Conservation (phyloP, 164 flowering plant genomes). For the Chloranthus sessilifolius region DNA sequence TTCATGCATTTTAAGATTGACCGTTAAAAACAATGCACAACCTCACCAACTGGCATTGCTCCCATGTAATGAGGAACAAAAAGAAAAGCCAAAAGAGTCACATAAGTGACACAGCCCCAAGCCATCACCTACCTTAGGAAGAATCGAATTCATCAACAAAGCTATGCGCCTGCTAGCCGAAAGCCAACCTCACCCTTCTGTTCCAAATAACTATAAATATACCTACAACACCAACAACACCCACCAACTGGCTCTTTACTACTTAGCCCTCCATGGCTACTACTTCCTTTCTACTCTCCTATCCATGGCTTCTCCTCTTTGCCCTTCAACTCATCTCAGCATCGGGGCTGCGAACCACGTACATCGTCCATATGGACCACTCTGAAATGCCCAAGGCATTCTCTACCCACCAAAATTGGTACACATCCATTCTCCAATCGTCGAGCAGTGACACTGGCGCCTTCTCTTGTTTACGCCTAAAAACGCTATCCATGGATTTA, state of each 20-base stretch:
- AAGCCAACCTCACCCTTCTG: too few relatives aligned
- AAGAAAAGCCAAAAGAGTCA: too few relatives aligned
- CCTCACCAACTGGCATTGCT: too few relatives aligned
- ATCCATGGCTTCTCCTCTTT: constrained; percentile 14
- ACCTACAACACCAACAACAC: too few relatives aligned
- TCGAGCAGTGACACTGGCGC: constrained; percentile 3
- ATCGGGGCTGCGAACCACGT: constrained; percentile 18
- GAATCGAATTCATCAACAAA: too few relatives aligned
- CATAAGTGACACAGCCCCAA: too few relatives aligned
- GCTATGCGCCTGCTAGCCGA: too few relatives aligned
- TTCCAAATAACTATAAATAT: too few relatives aligned
- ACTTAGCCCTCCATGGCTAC: constrained; percentile 8
- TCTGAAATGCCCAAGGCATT: constrained; percentile 42
- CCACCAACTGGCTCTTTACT: background rate
- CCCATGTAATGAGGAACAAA: too few relatives aligned
- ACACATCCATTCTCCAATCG: constrained; percentile 29
- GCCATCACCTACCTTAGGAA: too few relatives aligned
- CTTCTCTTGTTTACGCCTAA: constrained; percentile 38
- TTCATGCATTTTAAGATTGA: too few relatives aligned
- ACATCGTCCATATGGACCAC: constrained; percentile 60
- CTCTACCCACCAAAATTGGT: constrained; percentile 35
- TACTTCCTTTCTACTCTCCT: constrained; percentile 1
- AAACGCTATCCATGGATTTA: constrained; percentile 44
- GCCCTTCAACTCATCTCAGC: background rate
- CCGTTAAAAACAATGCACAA: too few relatives aligned